Percentiles rank a stretch among this genome's conserved stretches.
Evolutionary conservation across 177 flowering plant genomes (phyloP).

Genomic region (Vitis hybrid): DNA sequence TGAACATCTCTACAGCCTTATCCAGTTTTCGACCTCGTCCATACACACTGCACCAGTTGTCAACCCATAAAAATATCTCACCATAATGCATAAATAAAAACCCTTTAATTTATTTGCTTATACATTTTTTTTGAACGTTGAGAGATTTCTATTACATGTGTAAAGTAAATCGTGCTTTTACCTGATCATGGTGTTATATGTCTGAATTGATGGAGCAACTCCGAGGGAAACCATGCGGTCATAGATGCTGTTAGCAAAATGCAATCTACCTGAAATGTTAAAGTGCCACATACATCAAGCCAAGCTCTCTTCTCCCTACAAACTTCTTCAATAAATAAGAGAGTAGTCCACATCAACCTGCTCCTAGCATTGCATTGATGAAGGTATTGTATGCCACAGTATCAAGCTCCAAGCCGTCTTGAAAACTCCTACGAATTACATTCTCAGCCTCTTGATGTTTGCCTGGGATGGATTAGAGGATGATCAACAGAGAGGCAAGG

Average conservation of each 20-base stretch:
- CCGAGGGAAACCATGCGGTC: slow-evolving; percentile 64
- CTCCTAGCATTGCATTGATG: slow-evolving; percentile 21
- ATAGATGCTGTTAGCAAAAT: slow-evolving; percentile 65
- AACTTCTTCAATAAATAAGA: not conserved
- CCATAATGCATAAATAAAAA: not conserved
- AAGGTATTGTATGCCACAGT: slow-evolving; percentile 87
- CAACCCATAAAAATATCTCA: slow-evolving; percentile 3
- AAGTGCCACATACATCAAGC: not conserved
- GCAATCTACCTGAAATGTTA: slow-evolving; percentile 65
- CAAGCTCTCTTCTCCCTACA: too few species aligned
- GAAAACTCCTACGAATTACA: slow-evolving; percentile 42
- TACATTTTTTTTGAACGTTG: not conserved
- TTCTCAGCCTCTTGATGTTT: slow-evolving; percentile 62
- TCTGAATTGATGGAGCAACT: slow-evolving; percentile 73
- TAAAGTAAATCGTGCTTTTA: slow-evolving; percentile 14
- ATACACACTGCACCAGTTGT: slow-evolving; percentile 71
- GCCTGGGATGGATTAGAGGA: slow-evolving; percentile 38
- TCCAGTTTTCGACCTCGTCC: slow-evolving; percentile 71
- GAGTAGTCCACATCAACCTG: slow-evolving; percentile 5
- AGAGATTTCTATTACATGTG: not conserved
- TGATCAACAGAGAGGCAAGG: slow-evolving; percentile 1
- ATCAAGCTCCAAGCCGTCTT: slow-evolving; percentile 61
- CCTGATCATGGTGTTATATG: slow-evolving; percentile 93
- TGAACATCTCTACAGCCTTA: slow-evolving; percentile 72
- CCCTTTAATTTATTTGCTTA: too few species aligned